Conservation (phyloP, 225 moss, liverwort and hornwort genomes). For the Bryum argenteum region DNA sequence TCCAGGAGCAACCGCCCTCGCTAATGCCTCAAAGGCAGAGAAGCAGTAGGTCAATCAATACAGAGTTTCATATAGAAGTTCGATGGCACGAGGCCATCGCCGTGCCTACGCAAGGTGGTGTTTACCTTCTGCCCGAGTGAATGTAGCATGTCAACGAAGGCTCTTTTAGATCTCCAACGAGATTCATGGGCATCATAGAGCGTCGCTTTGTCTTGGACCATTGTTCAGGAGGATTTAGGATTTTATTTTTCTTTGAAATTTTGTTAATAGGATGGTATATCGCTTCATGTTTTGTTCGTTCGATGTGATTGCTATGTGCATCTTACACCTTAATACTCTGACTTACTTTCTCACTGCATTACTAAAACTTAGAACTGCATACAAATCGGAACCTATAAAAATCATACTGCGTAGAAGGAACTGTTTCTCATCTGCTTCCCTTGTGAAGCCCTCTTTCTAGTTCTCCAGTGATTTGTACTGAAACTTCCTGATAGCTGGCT, state of each 20-base stretch:
- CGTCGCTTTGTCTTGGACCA: conserved; percentile 23
- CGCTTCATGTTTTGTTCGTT: not conserved
- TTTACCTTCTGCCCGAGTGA: not conserved
- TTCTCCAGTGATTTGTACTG: too few species aligned
- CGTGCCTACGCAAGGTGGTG: not conserved
- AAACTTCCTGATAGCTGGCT: too few species aligned
- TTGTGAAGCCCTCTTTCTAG: too few species aligned
- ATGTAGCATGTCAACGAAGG: conserved; percentile 23
- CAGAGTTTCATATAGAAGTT: not conserved
- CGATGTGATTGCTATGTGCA: not conserved
- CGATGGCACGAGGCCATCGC: conserved; percentile 10
- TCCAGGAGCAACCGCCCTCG: conserved; percentile 46
- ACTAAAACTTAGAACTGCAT: too few species aligned
- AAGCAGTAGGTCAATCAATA: conserved; percentile 21
- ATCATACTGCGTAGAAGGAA: too few species aligned
- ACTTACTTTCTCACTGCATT: too few species aligned
- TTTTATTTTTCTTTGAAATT: not conserved
- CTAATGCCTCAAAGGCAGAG: conserved; percentile 36
- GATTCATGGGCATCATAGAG: conserved; percentile 24
- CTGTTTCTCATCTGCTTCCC: too few species aligned
- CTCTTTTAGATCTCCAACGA: not conserved
- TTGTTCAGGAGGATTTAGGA: conserved; percentile 11
- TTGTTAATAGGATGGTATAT: conserved; percentile 10
- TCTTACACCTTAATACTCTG: too few species aligned
- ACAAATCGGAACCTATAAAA: too few species aligned